A percentile compares a stretch with the other conserved stretches of the same genome.
These are phyloP conservation scores for Paecilomyces sp. DNA, from an alignment of 2,329 filamentous ascomycete species.

Conservation along the genomic window DNA sequence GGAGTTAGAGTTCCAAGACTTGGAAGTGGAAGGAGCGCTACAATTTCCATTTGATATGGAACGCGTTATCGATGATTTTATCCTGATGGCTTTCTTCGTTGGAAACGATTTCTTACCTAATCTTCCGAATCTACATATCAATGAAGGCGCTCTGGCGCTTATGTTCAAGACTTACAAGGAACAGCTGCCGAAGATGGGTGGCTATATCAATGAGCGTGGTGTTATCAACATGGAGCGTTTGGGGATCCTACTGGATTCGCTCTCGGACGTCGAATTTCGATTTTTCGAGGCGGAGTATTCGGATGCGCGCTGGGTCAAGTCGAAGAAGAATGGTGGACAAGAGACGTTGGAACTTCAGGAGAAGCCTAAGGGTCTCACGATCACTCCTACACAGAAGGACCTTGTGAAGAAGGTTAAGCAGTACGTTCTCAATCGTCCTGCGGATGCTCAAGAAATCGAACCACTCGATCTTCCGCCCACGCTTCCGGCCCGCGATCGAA, in stretches of 20 bases:
- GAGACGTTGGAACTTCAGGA: slow-evolving; percentile 54
- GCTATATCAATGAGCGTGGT: slow-evolving; percentile 94
- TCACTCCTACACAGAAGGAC: slow-evolving; percentile 73
- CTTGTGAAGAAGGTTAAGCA: slow-evolving; percentile 76
- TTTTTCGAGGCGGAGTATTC: slow-evolving; percentile 87
- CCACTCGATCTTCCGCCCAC: slow-evolving; percentile 66
- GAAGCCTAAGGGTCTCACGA: slow-evolving; percentile 57
- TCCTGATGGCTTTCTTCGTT: slow-evolving; percentile 98
- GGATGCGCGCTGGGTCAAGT: slow-evolving; percentile 85
- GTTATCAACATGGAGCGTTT: slow-evolving; percentile 82
- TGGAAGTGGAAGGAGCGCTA: slow-evolving; percentile 66
- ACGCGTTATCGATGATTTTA: slow-evolving; percentile 96
- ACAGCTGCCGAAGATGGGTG: slow-evolving; percentile 75
- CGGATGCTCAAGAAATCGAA: slow-evolving; percentile 35
- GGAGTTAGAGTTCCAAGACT: slow-evolving; percentile 91
- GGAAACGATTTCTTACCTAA: slow-evolving; percentile 99
- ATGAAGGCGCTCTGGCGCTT: slow-evolving; percentile 89
- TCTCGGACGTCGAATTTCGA: slow-evolving; percentile 82
- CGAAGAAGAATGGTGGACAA: slow-evolving; percentile 68
- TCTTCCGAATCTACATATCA: slow-evolving; percentile 92
- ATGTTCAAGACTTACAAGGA: slow-evolving; percentile 98
- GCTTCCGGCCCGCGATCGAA: slow-evolving; percentile 77
- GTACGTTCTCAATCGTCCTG: slow-evolving; percentile 65
- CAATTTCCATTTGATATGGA: slow-evolving; percentile 86
- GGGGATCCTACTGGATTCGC: slow-evolving; percentile 68